phyloP scores from a whole-genome alignment of 352 stramenopile genomes.

The Phytophthora kernoviae region DNA sequence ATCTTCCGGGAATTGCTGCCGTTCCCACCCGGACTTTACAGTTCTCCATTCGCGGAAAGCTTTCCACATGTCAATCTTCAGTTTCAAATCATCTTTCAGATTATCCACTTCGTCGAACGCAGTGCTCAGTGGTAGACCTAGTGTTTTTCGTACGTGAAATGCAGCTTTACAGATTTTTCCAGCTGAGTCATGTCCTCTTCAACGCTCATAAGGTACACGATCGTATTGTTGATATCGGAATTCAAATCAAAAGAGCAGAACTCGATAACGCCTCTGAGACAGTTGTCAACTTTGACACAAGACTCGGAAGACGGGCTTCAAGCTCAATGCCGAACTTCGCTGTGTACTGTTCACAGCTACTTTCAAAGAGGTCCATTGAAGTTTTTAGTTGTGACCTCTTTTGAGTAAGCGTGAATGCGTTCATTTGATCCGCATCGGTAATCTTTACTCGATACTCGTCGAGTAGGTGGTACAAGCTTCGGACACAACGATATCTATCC shows the following conservation, averaged over 20 bases:
- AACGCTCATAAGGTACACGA: conserved; percentile 50
- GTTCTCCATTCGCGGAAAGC: conserved; percentile 68
- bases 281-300: conserved; percentile 38
- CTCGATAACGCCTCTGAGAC: conserved; percentile 45
- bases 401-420: conserved; percentile 75
- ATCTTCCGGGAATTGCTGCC: conserved; percentile 54
- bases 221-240: conserved; percentile 49
- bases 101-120: conserved; percentile 87
- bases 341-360: conserved; percentile 69
- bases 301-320: conserved; percentile 51
- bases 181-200: conserved; percentile 29
- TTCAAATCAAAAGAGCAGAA: conserved; percentile 53
- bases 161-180: conserved; percentile 28
- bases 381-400: conserved; percentile 75
- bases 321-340: conserved; percentile 80
- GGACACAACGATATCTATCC: conserved; percentile 59
- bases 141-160: conserved; percentile 65
- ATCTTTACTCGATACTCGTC: conserved; percentile 78
- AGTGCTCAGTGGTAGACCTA: conserved; percentile 55
- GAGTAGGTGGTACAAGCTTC: conserved; percentile 62
- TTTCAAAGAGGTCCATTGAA: conserved; percentile 81
- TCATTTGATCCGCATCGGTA: conserved; percentile 71
- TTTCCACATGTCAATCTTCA: conserved; percentile 88
- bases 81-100: conserved; percentile 63
- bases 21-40: conserved; percentile 51